Base-by-base conservation (phyloP, 257 asterid genomes). In the Thymus mandschuricus region DNA sequence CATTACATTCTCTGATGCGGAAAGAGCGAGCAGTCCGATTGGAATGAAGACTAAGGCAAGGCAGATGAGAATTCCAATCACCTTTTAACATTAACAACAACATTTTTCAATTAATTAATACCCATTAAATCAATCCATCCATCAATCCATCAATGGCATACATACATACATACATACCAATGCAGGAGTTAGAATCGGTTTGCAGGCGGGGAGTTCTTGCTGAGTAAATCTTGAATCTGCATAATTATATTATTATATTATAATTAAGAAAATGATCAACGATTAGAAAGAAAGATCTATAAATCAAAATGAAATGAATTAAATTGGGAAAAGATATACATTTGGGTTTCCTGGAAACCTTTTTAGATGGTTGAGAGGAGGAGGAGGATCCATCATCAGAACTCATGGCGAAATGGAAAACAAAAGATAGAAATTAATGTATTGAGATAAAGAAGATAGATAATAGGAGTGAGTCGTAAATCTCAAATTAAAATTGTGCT, bases 181-280 rank as follows among this genome's bases (percentile, higher is more conserved):
- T 78, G 87, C 90, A 66, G 98, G 98, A 66, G 97, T 92, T 76
- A 92, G 72, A 69, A 92, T 92, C 54, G 98, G 98, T 68, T 89
- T 92, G 86, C 92, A 92, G 69, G 98, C 96, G 3, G 98, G 96
- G 75, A 92, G 96, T 75, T 92, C 98, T 83, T 92, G 97, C 82
- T 90, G 98, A 13, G 96, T 86, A 73, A 92, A 92, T 85, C 82
- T 89, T 1, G 97, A 92, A 92, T 89, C 98, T 92, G 81, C 64
- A 80, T n/a, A n/a, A n/a, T n/a, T 35, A 35, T 35, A 35, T 35
- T 1, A 4, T 1, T 35, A 4, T 34, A 34, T 34, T 34, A 60
- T 2, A 64, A 60, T 52, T 1, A 68, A 68, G 27, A 1, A 31
- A 48, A n/a, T 0, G 67, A 50, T 30, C 45, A 1, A 54, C 3